Base-by-base conservation (phyloP, 2,329 filamentous ascomycete genomes). In the Cladosporium colombiae region DNA sequence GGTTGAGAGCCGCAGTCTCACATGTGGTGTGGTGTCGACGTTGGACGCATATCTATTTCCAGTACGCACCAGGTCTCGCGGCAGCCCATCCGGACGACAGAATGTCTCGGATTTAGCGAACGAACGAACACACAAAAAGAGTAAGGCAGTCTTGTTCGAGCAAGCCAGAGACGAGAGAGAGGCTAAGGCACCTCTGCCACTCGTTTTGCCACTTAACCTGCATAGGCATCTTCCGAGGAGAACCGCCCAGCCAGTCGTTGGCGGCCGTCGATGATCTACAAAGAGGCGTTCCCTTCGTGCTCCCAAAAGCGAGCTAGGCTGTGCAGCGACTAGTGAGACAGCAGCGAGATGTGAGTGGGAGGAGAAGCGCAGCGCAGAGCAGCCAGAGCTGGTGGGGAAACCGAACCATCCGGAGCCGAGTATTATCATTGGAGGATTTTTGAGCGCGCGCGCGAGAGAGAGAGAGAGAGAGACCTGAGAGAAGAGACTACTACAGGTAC, bases 151-250 rank as follows among this genome's bases (percentile, higher is more conserved):
- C 40, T 46, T 23, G 40, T 46, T 46, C n/a, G 29, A 31, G 40
- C 40, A 46, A 46, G n/a, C 40, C n/a, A 21, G n/a, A n/a, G 18
- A 10, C 29, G 27, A 29, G 27, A 29, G 27, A 29, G 27, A 46
- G 40, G n/a, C 40, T 21, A 46, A 46, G n/a, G 40, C 40, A 46
- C n/a, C 40, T 21, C n/a, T 46, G 40, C n/a, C 40, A 46, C 40
- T 55, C 52, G 13, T 31, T 35, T 35, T 31, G 52, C 52, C 52
- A 55, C 52, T 55, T 55, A 55, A 29, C 52, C 16, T 21, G 16
- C 33, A 31, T 46, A 59, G 56, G 56, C 56, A 44, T 59, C 21
- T 59, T 59, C 56, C 56, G 56, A 59, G 37, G 56, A 59, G 37
- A 59, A 27, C 27, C 18, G 52, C 18, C 52, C 52, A 55, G 52